Percentiles rank a stretch among this genome's conserved stretches.
Conservation (phyloP, 2,329 filamentous ascomycete species). For the Aspergillus sp. region DNA sequence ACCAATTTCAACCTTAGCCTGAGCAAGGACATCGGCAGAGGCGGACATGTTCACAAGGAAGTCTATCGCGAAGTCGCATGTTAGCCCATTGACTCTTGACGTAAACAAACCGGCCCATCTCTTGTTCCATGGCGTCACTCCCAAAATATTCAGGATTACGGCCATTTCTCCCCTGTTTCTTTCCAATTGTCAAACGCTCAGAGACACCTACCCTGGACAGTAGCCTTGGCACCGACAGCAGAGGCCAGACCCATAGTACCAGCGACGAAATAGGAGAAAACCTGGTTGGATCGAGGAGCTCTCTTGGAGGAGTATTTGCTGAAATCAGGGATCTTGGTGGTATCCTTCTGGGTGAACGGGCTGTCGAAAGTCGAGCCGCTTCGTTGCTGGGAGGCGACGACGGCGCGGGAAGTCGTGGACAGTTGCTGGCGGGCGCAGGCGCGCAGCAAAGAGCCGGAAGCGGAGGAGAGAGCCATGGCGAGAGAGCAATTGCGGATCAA, state of each 20-base stretch:
- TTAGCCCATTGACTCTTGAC: conserved; percentile 22
- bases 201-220: conserved; percentile 80
- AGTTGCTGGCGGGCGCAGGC: conserved; percentile 49
- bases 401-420: conserved; percentile 43
- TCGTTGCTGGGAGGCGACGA: conserved; percentile 43
- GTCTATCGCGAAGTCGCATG: conserved; percentile 59
- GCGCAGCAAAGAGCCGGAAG: conserved; percentile 70
- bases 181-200: conserved; percentile 7
- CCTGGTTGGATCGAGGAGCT: conserved; percentile 70
- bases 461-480: conserved; percentile 58
- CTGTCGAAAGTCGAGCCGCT: conserved; percentile 49
- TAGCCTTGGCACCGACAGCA: conserved; percentile 94
- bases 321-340: conserved; percentile 82
- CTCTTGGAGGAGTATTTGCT: conserved; percentile 77
- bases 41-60: conserved; percentile 99
- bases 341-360: conserved; percentile 57
- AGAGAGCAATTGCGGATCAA: conserved; percentile 36
- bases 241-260: conserved; percentile 89
- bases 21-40: conserved; percentile 95
- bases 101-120: conserved; percentile 3
- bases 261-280: conserved; percentile 98
- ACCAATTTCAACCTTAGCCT: conserved; percentile 99
- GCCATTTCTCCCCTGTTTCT: not conserved
- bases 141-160: not conserved
- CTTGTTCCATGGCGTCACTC: not conserved